Conservation (phyloP, 78 protist species). For the Dictyostelium purpureum region DNA sequence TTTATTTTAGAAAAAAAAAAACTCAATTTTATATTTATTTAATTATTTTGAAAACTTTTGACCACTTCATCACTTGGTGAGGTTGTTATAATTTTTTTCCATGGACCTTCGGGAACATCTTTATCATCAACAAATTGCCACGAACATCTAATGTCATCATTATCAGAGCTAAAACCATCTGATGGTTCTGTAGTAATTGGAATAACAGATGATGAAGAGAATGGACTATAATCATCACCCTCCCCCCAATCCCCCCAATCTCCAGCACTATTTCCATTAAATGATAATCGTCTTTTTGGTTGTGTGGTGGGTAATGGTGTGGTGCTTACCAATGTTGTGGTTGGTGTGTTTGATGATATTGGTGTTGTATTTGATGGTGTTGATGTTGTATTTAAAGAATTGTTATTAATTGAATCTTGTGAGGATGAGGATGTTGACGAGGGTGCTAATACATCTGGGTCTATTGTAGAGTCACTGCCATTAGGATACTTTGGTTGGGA, state of each 20-base stretch:
- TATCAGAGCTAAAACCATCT: no score
- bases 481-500: background rate
- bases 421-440: background rate
- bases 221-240: background rate
- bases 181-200: background rate
- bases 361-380: background rate
- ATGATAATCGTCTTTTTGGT: no score
- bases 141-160: conserved; percentile 4
- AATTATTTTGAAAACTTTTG: background rate
- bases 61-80: background rate
- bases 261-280: no score
- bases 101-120: conserved; percentile 49
- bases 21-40: background rate
- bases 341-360: background rate
- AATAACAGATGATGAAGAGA: background rate
- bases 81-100: conserved; percentile 20
- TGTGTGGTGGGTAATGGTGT: background rate
- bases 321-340: background rate
- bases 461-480: background rate
- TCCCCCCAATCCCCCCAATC: background rate
- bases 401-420: background rate
- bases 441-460: background rate
- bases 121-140: conserved; percentile 30
- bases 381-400: background rate
- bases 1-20: background rate